Percentiles rank a stretch among this genome's conserved stretches.
Evolutionary conservation across 805 yeast genomes (phyloP).

Genomic region (Starmerella apicola): DNA sequence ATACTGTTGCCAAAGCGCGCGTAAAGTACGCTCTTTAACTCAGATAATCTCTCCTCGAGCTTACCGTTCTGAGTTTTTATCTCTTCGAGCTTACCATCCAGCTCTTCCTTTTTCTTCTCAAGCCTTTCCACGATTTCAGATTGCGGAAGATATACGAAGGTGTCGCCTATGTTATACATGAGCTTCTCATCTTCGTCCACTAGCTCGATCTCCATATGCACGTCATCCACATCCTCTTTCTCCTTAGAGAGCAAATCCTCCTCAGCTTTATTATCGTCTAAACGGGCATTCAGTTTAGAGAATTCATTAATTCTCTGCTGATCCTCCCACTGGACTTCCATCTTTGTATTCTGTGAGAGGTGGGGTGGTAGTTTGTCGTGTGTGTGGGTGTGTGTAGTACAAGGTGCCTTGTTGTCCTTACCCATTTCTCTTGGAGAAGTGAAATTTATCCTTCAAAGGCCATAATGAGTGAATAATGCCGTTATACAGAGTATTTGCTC

Average conservation of each 20-base stretch:
- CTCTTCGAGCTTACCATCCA: slow-evolving; percentile 39
- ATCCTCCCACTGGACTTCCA: slow-evolving; percentile 67
- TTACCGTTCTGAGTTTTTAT: slow-evolving; percentile 38
- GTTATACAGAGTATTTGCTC: no score
- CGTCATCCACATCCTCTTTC: slow-evolving; percentile 80
- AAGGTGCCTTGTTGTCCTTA: no score
- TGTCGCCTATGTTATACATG: slow-evolving; percentile 65
- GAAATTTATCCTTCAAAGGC: no score
- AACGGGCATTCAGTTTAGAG: slow-evolving; percentile 64
- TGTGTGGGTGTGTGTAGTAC: no score
- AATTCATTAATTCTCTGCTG: slow-evolving; percentile 83
- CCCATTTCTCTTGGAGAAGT: no score
- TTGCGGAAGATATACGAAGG: slow-evolving; percentile 58
- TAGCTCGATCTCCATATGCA: slow-evolving; percentile 71
- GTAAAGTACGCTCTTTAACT: slow-evolving; percentile 61
- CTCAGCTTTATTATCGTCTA: slow-evolving; percentile 43
- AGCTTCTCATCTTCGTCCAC: slow-evolving; percentile 45
- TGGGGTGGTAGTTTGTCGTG: no score
- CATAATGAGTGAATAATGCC: no score
- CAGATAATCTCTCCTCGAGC: slow-evolving; percentile 42
- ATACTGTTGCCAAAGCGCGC: slow-evolving; percentile 78
- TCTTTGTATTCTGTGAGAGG: no score
- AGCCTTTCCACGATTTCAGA: slow-evolving; percentile 53
- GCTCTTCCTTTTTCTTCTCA: slow-evolving; percentile 45
- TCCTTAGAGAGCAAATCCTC: slow-evolving; percentile 45